A percentile compares a stretch with the other conserved stretches of the same genome.
Evolutionary conservation across 2,329 filamentous ascomycete genomes (phyloP).

Genomic region (Diplodia scrobiculata): DNA sequence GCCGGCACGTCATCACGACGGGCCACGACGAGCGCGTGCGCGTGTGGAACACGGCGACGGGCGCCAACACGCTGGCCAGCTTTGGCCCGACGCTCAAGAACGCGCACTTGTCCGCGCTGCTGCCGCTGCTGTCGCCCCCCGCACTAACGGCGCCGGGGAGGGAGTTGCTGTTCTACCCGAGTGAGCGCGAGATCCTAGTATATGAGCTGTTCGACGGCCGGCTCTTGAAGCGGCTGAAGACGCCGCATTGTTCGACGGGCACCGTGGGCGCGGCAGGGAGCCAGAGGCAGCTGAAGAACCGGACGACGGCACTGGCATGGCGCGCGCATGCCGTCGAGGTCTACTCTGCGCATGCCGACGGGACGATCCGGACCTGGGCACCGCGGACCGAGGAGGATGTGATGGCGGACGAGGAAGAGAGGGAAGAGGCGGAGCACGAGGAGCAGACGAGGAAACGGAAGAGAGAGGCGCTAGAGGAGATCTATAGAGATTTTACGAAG

Average conservation of each 20-base stretch:
- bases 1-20: slow-evolving; percentile 72
- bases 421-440: slow-evolving; percentile 40
- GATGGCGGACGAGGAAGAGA: slow-evolving; percentile 48
- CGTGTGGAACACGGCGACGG: slow-evolving; percentile 80
- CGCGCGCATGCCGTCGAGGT: slow-evolving; percentile 69
- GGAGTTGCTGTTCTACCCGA: slow-evolving; percentile 78
- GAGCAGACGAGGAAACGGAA: slow-evolving; percentile 60
- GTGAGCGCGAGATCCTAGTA: slow-evolving; percentile 71
- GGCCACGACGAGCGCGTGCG: slow-evolving; percentile 83
- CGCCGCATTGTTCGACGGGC: slow-evolving; percentile 50
- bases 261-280: slow-evolving; percentile 29
- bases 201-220: slow-evolving; percentile 78
- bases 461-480: slow-evolving; percentile 72
- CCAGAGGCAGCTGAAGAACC: slow-evolving; percentile 40
- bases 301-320: slow-evolving; percentile 78
- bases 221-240: slow-evolving; percentile 69
- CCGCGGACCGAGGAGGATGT: slow-evolving; percentile 59
- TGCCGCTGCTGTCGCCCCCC: slow-evolving; percentile 60
- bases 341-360: slow-evolving; percentile 82
- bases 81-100: slow-evolving; percentile 85
- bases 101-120: slow-evolving; percentile 46
- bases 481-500: slow-evolving; percentile 49
- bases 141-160: slow-evolving; percentile 58
- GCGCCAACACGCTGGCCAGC: slow-evolving; percentile 82
- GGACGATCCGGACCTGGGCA: slow-evolving; percentile 78